Evolutionary conservation across 768 basidiomycete species (phyloP), one percentile per base, ranked within the genome.

Genomic region (Leccinum arenicola): DNA sequence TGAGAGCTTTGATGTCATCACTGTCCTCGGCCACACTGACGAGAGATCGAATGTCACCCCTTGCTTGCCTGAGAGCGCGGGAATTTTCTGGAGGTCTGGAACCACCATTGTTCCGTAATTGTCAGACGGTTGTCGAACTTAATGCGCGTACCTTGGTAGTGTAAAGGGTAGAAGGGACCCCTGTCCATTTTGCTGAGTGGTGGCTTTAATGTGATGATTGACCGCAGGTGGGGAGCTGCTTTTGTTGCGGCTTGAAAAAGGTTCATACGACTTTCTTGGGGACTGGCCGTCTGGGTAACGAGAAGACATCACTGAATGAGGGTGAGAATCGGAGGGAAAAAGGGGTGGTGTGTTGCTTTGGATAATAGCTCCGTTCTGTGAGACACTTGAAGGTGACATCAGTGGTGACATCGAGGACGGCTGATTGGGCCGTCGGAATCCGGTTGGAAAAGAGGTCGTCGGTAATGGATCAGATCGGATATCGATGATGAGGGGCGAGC

Each of bases 131-230:
- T 3, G 33, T 21, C 36, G 50, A 25, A 8, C 4, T 21, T 29
- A 19, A 14, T 36, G 12, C 6, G 40, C 7, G n/a, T 57, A 70
- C 66, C 58, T 68, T 59, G 35, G 50, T 17, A n/a, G n/a, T 12
- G 45, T 14, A 23, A 21, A 25, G 11, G 49, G 29, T 19, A 29
- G 53, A 56, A 43, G 54, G 27, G 21, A 29, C 17, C 36, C 12
- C 6, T 29, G 31, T 17, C 52, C 33, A 49, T 27, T 40, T 54
- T 33, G 57, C 21, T 49, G n/a, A 27, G 31, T 12, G 6, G 21
- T 53, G 31, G 58, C 52, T 48, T 67, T 68, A 11, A 55, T 58
- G 43, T 54, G 52, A 48, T 58, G 27, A 45, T 53, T 45, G 6
- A 54, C 52, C 33, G 38, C 17, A 57, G 57, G 65, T 23, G 59